Conservation (phyloP, 495 filamentous ascomycete species). For the Xylaria acuta region DNA sequence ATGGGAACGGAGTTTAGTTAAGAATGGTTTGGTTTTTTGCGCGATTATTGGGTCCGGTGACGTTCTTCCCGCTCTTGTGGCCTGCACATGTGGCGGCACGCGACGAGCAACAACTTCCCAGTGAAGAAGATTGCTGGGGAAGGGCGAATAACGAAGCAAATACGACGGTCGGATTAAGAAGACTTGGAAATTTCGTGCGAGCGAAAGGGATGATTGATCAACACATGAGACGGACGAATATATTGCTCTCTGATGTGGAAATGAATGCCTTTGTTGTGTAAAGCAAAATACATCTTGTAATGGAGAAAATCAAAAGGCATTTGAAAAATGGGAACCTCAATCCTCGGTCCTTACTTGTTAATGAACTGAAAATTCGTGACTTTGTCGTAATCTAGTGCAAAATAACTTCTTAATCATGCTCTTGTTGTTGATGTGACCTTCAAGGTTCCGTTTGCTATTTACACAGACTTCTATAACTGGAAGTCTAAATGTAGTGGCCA, state of each 20-base stretch:
- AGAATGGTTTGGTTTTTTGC: conserved; percentile 23
- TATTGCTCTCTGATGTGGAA: conserved; percentile 22
- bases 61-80: neutral
- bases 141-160: conserved; percentile 10
- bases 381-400: neutral
- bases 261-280: conserved; percentile 8
- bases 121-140: conserved; percentile 2
- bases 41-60: conserved; percentile 9
- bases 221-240: too few relatives aligned
- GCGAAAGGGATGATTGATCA: conserved; percentile 21
- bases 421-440: neutral
- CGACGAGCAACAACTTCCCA: neutral
- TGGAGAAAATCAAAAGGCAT: conserved; percentile 18
- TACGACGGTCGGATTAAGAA: conserved; percentile 11
- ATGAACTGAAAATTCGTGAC: neutral
- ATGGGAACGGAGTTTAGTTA: conserved; percentile 27
- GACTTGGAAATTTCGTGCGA: conserved; percentile 13
- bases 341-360: neutral
- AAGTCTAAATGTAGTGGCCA: neutral
- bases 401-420: neutral
- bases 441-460: neutral
- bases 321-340: neutral
- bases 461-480: neutral
- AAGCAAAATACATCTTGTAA: conserved; percentile 13
- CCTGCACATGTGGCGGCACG: conserved; percentile 4